Conservation (phyloP, 2,329 filamentous ascomycete genomes). For the Dothiorella sarmentorum region DNA sequence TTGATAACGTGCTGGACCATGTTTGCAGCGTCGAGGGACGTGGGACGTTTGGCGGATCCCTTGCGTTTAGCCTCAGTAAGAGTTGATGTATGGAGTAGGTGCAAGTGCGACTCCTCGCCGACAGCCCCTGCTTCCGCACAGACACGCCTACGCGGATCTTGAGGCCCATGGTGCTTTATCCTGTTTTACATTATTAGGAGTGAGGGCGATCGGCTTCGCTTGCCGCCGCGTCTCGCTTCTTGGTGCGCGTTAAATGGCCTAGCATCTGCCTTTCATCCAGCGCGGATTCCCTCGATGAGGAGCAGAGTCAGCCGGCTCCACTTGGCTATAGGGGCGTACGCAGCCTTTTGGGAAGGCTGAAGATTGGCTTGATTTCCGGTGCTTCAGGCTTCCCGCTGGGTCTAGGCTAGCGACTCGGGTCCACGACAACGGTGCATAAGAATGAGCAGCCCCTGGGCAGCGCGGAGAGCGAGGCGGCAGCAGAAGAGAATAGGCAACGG, state of each 20-base stretch:
- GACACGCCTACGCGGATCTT: neutral
- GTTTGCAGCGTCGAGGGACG: too few species aligned
- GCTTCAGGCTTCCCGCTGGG: neutral
- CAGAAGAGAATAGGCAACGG: neutral
- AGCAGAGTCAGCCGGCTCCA: neutral
- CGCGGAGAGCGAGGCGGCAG: neutral
- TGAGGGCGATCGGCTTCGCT: constrained; percentile 8
- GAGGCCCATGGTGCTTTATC: constrained; percentile 4
- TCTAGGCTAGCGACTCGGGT: neutral
- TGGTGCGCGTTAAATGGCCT: constrained; percentile 1
- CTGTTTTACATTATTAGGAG: constrained; percentile 7
- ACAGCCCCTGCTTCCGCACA: constrained; percentile 12
- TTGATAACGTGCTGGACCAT: too few species aligned
- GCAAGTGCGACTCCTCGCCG: neutral
- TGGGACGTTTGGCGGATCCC: neutral
- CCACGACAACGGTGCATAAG: neutral
- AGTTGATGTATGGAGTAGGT: neutral
- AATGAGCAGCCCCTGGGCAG: constrained; percentile 3
- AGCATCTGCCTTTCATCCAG: neutral
- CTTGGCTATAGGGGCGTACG: neutral
- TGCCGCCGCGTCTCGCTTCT: constrained; percentile 6
- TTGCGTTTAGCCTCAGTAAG: neutral
- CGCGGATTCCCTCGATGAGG: neutral
- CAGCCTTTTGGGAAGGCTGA: neutral
- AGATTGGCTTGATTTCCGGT: neutral